Evolutionary conservation across 306 rosid genomes (phyloP).

Genomic region (Alnus rubra): DNA sequence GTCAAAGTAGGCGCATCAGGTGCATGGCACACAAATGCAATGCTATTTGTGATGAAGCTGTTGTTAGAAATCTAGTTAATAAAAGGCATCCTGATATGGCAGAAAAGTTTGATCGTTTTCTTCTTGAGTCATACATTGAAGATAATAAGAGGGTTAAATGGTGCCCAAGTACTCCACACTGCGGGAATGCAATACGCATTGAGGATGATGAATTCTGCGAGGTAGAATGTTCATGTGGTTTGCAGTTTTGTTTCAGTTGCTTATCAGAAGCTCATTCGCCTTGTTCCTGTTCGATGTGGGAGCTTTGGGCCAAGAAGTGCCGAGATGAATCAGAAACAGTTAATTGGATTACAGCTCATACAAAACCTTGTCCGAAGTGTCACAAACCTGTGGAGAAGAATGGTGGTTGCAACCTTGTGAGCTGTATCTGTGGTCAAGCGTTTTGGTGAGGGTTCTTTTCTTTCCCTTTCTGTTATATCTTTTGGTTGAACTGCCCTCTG

Average conservation of each 20-base stretch:
- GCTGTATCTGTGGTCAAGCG: slow-evolving; percentile 93
- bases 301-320: slow-evolving; percentile 91
- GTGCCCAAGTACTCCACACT: slow-evolving; percentile 96
- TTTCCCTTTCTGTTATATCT: slow-evolving; percentile 11
- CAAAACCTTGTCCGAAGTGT: slow-evolving; percentile 95
- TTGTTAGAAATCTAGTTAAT: slow-evolving; percentile 65
- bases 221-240: slow-evolving; percentile 91
- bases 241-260: slow-evolving; percentile 89
- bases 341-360: slow-evolving; percentile 96
- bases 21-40: slow-evolving; percentile 94
- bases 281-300: slow-evolving; percentile 95
- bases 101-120: slow-evolving; percentile 87
- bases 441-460: slow-evolving; percentile 69
- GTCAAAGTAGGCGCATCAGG: slow-evolving; percentile 88
- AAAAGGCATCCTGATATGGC: slow-evolving; percentile 67
- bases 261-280: slow-evolving; percentile 89
- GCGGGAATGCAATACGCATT: slow-evolving; percentile 90
- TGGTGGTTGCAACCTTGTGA: slow-evolving; percentile 97
- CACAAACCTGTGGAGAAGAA: slow-evolving; percentile 96
- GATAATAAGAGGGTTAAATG: slow-evolving; percentile 91
- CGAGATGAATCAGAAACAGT: slow-evolving; percentile 97
- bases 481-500: slow-evolving; percentile 10
- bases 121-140: slow-evolving; percentile 94
- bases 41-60: slow-evolving; percentile 83
- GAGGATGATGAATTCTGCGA: slow-evolving; percentile 83